phyloP scores from a whole-genome alignment of 1,139 yeast species.

The Wickerhamiella infanticola region DNA sequence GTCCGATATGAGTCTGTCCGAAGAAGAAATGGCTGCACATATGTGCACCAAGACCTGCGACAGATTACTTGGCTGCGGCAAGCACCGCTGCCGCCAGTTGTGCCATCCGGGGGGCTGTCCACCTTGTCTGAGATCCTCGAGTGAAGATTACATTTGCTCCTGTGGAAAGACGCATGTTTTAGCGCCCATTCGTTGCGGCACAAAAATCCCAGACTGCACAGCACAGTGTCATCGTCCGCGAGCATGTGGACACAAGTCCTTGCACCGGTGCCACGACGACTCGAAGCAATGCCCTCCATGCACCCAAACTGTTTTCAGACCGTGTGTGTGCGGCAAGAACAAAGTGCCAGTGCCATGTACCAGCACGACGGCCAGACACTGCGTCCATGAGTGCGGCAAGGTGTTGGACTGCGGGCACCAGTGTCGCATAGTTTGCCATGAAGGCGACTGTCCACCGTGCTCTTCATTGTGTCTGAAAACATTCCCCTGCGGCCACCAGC shows the following conservation, averaged over 20 bases:
- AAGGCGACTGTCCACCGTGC: slow-evolving; percentile 11
- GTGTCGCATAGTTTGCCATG: slow-evolving; percentile 11
- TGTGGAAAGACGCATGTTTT: slow-evolving; percentile 10
- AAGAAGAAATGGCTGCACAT: slow-evolving; percentile 10
- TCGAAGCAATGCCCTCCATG: slow-evolving; percentile 10
- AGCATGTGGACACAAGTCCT: slow-evolving; percentile 11
- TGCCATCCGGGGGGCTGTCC: slow-evolving; percentile 13
- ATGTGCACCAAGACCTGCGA: slow-evolving; percentile 9
- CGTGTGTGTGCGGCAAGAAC: slow-evolving; percentile 11
- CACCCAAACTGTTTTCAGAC: background rate
- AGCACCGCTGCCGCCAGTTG: slow-evolving; percentile 8
- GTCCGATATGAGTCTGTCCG: slow-evolving; percentile 1
- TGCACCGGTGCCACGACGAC: slow-evolving; percentile 11
- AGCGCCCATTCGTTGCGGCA: slow-evolving; percentile 14
- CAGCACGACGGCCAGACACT: background rate
- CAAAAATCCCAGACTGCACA: slow-evolving; percentile 8
- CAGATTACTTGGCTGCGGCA: slow-evolving; percentile 9
- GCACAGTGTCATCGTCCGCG: slow-evolving; percentile 7
- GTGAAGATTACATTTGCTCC: slow-evolving; percentile 11
- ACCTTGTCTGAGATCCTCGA: slow-evolving; percentile 10
- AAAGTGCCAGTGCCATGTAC: slow-evolving; percentile 4
- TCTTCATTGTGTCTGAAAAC: slow-evolving; percentile 3
- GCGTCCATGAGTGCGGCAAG: slow-evolving; percentile 7
- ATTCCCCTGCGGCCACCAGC: slow-evolving; percentile 4
- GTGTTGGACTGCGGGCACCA: slow-evolving; percentile 12